Percentiles rank a stretch among this genome's conserved stretches.
These are phyloP conservation scores for Terana coerulea DNA, from an alignment of 768 basidiomycete species.

Conservation along the genomic window DNA sequence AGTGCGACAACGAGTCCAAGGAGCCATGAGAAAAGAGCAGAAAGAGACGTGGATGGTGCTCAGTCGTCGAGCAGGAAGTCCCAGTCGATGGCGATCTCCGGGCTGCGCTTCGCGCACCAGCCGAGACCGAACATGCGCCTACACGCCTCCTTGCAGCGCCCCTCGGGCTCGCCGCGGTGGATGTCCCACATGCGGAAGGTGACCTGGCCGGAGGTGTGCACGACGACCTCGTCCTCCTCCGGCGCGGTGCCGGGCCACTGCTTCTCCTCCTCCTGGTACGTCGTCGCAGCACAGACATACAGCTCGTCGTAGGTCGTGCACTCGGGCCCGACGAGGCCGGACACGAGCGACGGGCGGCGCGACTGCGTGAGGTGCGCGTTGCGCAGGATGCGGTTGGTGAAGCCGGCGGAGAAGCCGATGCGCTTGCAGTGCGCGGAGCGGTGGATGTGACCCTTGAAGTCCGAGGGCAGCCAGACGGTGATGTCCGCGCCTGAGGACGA, in stretches of 20 bases:
- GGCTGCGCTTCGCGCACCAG: constrained; percentile 47
- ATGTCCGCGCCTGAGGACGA: constrained; percentile 58
- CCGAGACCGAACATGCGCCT: constrained; percentile 56
- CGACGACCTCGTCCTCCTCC: constrained; percentile 58
- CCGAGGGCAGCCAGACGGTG: constrained; percentile 75
- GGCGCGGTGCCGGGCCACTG: constrained; percentile 15
- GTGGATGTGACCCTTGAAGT: constrained; percentile 69
- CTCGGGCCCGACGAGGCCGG: constrained; percentile 10
- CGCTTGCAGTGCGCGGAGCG: constrained; percentile 37
- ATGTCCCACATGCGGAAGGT: constrained; percentile 82
- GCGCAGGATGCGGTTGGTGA: constrained; percentile 57
- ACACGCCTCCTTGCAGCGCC: constrained; percentile 50
- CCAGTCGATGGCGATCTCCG: constrained; percentile 62
- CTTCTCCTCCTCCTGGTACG: constrained; percentile 15
- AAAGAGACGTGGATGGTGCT: constrained; percentile 4
- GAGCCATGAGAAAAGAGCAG: not conserved
- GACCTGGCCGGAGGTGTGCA: constrained; percentile 57
- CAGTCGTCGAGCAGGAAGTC: constrained; percentile 76
- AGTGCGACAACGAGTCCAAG: constrained; percentile 1
- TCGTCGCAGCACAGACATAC: constrained; percentile 19
- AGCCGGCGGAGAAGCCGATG: constrained; percentile 60
- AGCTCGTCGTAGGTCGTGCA: constrained; percentile 19
- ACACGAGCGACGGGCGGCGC: constrained; percentile 23
- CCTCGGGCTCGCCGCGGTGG: constrained; percentile 60
- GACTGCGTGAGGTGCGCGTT: constrained; percentile 29